Conservation (phyloP, 2,329 filamentous ascomycete species). For the Cytospora schulzeri region DNA sequence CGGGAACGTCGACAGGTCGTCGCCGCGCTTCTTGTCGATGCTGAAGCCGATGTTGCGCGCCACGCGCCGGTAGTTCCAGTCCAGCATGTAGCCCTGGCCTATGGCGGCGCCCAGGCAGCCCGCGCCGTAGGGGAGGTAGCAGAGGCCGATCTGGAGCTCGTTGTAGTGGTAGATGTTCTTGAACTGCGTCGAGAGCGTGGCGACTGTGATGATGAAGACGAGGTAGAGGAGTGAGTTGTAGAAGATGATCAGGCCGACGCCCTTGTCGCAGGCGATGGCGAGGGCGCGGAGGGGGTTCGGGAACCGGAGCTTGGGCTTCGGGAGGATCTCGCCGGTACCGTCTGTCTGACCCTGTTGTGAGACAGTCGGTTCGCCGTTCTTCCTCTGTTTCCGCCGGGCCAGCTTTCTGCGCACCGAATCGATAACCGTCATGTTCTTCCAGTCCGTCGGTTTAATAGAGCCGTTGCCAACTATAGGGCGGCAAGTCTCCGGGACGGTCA, state of each 20-base stretch:
- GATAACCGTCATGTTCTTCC: slow-evolving; percentile 57
- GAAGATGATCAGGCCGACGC: slow-evolving; percentile 55
- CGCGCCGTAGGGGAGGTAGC: slow-evolving; percentile 56
- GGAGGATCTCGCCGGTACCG: slow-evolving; percentile 4
- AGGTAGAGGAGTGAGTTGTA: slow-evolving; percentile 59
- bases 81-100: slow-evolving; percentile 58
- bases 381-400: slow-evolving; percentile 36
- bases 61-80: slow-evolving; percentile 72
- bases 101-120: slow-evolving; percentile 53
- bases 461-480: slow-evolving; percentile 64
- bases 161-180: slow-evolving; percentile 53
- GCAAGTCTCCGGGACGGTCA: slow-evolving; percentile 62
- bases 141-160: slow-evolving; percentile 55
- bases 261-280: slow-evolving; percentile 57
- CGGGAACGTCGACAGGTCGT: slow-evolving; percentile 54
- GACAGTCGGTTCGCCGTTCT: slow-evolving; percentile 37
- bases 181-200: slow-evolving; percentile 56
- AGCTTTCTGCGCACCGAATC: slow-evolving; percentile 45
- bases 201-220: slow-evolving; percentile 56
- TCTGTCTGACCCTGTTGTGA: neutral
- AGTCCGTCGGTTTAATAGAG: slow-evolving; percentile 58
- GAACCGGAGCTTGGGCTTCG: slow-evolving; percentile 45
- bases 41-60: slow-evolving; percentile 62
- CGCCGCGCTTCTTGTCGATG: slow-evolving; percentile 60
- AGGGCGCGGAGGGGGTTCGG: slow-evolving; percentile 62